A percentile compares a stretch with the other conserved stretches of the same genome.
phyloP scores from a whole-genome alignment of 257 asterid genomes.

The Penstemon barbatus region DNA sequence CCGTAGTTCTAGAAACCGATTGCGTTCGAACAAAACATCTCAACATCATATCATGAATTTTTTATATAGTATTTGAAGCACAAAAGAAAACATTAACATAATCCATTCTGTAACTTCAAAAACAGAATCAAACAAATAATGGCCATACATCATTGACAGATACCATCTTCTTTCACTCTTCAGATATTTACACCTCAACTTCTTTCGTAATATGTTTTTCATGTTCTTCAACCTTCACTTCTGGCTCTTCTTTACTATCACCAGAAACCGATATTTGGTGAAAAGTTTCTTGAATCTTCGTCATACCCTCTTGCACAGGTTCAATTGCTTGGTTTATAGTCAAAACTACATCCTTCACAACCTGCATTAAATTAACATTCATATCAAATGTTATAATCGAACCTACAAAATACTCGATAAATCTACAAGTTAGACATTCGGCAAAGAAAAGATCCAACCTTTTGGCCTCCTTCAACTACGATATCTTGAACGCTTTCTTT shows the following conservation, averaged over 20 bases:
- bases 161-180: neutral
- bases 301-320: conserved; percentile 91
- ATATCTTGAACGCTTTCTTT: conserved; percentile 92
- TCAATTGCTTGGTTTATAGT: conserved; percentile 93
- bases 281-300: conserved; percentile 81
- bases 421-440: no score
- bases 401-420: neutral
- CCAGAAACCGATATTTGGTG: conserved; percentile 60
- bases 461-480: conserved; percentile 90
- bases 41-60: no score
- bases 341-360: conserved; percentile 84
- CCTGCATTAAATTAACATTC: conserved; percentile 38
- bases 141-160: no score
- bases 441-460: conserved; percentile 44
- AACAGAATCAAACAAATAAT: no score
- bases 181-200: conserved; percentile 27
- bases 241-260: conserved; percentile 40
- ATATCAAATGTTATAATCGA: neutral
- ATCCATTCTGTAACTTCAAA: no score
- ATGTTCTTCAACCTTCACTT: conserved; percentile 52
- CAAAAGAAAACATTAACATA: no score
- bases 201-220: conserved; percentile 36
- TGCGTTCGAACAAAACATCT: no score
- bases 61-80: no score
- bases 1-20: no score